Conservation (phyloP, 495 filamentous ascomycete genomes). For the Viridothelium virens region DNA sequence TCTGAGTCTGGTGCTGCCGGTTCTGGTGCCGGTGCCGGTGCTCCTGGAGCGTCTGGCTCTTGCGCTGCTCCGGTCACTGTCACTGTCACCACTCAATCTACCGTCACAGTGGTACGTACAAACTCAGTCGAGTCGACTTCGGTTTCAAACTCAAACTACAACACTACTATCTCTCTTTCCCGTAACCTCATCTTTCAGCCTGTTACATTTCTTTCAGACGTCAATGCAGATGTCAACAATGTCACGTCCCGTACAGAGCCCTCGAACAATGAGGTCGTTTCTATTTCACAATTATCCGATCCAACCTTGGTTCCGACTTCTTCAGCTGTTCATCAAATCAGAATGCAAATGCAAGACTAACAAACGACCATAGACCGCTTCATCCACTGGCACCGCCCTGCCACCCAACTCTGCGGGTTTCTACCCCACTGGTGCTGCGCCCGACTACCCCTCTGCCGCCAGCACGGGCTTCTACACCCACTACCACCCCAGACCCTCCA, state of each 20-base stretch:
- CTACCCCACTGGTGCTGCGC: constrained; percentile 1
- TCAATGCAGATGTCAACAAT: no score
- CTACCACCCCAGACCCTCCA: neutral
- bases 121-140: neutral
- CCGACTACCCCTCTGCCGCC: neutral
- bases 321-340: neutral
- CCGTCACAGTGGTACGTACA: constrained; percentile 10
- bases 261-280: no score
- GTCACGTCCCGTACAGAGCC: no score
- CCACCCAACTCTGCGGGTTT: constrained; percentile 3
- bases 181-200: neutral
- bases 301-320: neutral
- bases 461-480: constrained; percentile 6
- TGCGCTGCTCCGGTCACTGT: constrained; percentile 3
- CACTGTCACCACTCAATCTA: constrained; percentile 6
- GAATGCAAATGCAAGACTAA: constrained; percentile 9
- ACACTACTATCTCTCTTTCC: neutral
- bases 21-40: constrained; percentile 1
- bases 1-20: constrained; percentile 6
- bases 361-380: neutral
- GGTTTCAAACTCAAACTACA: neutral
- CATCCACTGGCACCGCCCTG: neutral
- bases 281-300: neutral
- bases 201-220: no score
- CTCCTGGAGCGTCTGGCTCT: constrained; percentile 7